Conservation (phyloP, 139 green algal genomes). For the Haematococcus sp. region DNA sequence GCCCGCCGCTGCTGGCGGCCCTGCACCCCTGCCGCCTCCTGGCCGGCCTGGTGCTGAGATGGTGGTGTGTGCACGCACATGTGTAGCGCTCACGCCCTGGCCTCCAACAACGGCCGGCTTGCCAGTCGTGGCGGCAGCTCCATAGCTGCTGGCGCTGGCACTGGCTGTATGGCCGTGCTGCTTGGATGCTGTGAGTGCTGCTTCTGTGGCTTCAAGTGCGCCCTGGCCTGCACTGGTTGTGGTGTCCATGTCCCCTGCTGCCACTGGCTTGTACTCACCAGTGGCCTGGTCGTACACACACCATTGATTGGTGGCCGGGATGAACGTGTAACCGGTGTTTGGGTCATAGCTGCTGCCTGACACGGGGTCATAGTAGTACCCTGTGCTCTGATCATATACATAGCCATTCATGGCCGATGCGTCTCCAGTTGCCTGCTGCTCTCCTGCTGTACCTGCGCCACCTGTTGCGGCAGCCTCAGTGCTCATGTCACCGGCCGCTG, state of each 20-base stretch:
- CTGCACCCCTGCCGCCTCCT: neutral
- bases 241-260: neutral
- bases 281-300: constrained; percentile 46
- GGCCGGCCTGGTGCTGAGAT: no score
- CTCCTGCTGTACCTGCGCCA: neutral
- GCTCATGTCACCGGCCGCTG: neutral
- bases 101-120: no score
- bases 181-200: neutral
- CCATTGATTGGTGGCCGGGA: constrained; percentile 51
- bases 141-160: no score
- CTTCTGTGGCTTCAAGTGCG: neutral
- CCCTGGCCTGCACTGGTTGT: neutral
- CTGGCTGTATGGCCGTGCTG: no score
- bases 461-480: neutral
- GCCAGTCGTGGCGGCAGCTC: no score
- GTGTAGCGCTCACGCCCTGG: no score
- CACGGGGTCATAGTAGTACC: constrained; percentile 58
- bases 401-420: constrained; percentile 33
- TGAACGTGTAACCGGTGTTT: constrained; percentile 59
- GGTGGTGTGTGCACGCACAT: no score
- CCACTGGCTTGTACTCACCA: constrained; percentile 43
- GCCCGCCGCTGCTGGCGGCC: neutral
- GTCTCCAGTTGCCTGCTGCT: neutral
- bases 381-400: constrained; percentile 47
- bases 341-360: constrained; percentile 70